These are phyloP conservation scores for Rhizophora mangle DNA, from an alignment of 345 rosid genomes.

Conservation along the genomic window DNA sequence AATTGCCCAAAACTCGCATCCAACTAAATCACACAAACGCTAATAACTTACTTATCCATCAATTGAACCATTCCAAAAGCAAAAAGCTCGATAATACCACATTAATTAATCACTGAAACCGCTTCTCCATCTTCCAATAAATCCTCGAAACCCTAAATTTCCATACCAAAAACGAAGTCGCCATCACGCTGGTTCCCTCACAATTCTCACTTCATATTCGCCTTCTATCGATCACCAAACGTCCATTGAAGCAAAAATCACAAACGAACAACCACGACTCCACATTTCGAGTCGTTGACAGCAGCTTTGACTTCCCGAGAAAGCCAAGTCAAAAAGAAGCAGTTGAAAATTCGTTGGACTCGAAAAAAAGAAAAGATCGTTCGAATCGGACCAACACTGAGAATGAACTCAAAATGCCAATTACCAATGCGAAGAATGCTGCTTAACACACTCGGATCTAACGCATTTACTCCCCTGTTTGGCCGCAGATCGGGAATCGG, in stretches of 20 bases:
- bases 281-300: not conserved
- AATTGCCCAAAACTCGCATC: constrained; percentile 16
- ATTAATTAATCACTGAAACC: constrained; percentile 8
- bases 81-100: constrained; percentile 5
- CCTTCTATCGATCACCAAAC: constrained; percentile 10
- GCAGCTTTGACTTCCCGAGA: constrained; percentile 4
- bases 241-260: constrained; percentile 3
- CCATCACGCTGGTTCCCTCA: constrained; percentile 16
- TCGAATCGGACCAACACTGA: constrained; percentile 4
- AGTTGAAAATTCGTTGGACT: too few species aligned
- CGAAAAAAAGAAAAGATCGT: not conserved
- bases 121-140: constrained; percentile 2
- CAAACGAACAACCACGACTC: constrained; percentile 12
- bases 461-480: constrained; percentile 24
- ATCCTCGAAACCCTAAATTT: constrained; percentile 37
- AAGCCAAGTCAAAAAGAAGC: not conserved
- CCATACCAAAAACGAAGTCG: constrained; percentile 11
- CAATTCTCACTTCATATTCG: constrained; percentile 8
- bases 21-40: constrained; percentile 3
- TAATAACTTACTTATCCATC: constrained; percentile 1
- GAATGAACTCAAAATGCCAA: constrained; percentile 16
- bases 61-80: constrained; percentile 19
- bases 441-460: constrained; percentile 39
- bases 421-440: constrained; percentile 27
- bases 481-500: constrained; percentile 38